These are phyloP conservation scores for Cutaneotrichosporon mucoides DNA, from an alignment of 1,284 basidiomycete species.

Conservation along the genomic window DNA sequence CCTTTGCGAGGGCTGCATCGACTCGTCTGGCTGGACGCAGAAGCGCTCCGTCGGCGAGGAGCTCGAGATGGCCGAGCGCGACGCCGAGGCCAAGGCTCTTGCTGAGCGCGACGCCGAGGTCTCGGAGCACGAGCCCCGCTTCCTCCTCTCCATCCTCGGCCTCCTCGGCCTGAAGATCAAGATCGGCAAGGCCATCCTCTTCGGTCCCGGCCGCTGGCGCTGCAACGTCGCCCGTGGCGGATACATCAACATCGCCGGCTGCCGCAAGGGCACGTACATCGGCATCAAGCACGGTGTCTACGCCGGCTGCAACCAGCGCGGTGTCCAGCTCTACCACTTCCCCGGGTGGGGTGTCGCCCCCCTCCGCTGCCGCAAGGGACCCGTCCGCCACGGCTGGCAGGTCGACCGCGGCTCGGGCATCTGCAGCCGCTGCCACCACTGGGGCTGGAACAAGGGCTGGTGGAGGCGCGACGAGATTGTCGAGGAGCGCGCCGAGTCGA, in stretches of 20 bases:
- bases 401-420: not conserved
- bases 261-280: not conserved
- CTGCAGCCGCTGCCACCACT: not conserved
- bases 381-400: not conserved
- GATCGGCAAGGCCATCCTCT: not conserved
- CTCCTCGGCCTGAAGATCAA: not conserved
- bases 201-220: not conserved
- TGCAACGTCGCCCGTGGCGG: conserved; percentile 1
- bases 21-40: not conserved
- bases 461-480: not conserved
- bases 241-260: conserved; percentile 3
- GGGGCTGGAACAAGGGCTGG: not conserved
- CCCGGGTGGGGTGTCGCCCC: not conserved
- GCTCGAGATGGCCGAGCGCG: not conserved
- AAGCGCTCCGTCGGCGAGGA: conserved; percentile 1
- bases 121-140: conserved; percentile 1
- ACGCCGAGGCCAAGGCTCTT: not conserved
- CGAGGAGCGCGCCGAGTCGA: not conserved
- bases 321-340: conserved; percentile 9
- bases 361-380: not conserved
- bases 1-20: not conserved
- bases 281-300: conserved; percentile 1
- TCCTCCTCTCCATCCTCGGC: not conserved
- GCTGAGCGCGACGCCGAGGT: not conserved
- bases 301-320: conserved; percentile 1